Percentiles rank a stretch among this genome's conserved stretches.
These are phyloP conservation scores for Spatholobus suberectus DNA, from an alignment of 306 rosid species.

Conservation along the genomic window DNA sequence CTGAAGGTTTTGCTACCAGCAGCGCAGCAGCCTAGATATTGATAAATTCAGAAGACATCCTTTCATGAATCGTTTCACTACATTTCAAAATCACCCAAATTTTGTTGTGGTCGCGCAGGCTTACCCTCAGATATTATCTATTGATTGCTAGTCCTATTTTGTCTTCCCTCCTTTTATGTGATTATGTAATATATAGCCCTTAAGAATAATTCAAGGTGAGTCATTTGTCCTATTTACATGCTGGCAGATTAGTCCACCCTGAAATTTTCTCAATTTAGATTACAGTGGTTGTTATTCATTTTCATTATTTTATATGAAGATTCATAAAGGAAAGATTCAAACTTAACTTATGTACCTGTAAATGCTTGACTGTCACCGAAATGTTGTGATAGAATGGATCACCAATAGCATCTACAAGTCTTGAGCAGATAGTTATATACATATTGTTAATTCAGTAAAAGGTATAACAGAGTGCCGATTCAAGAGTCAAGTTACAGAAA, in stretches of 20 bases:
- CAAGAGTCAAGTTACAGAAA: too few species aligned
- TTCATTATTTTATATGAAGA: conserved; percentile 25
- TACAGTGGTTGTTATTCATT: not conserved
- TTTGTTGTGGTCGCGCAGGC: not conserved
- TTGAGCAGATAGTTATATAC: too few species aligned
- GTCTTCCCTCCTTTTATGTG: not conserved
- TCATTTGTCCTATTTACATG: conserved; percentile 29
- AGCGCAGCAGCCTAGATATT: conserved; percentile 1
- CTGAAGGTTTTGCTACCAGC: conserved; percentile 2
- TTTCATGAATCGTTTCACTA: conserved; percentile 3
- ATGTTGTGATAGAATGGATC: not conserved
- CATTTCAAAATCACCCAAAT: conserved; percentile 2
- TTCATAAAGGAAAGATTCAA: conserved; percentile 1
- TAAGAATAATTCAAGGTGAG: conserved; percentile 23
- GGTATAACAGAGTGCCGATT: too few species aligned
- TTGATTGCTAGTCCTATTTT: not conserved
- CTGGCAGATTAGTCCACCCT: not conserved
- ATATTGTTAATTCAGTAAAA: too few species aligned
- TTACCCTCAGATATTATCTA: not conserved
- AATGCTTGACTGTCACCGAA: not conserved
- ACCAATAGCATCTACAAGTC: not conserved
- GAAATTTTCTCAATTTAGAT: too few species aligned
- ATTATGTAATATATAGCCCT: conserved; percentile 6
- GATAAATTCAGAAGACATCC: conserved; percentile 14
- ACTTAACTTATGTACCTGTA: not conserved